phyloP scores from a whole-genome alignment of 2,329 filamentous ascomycete species.

The Fusarium phyllophilum region DNA sequence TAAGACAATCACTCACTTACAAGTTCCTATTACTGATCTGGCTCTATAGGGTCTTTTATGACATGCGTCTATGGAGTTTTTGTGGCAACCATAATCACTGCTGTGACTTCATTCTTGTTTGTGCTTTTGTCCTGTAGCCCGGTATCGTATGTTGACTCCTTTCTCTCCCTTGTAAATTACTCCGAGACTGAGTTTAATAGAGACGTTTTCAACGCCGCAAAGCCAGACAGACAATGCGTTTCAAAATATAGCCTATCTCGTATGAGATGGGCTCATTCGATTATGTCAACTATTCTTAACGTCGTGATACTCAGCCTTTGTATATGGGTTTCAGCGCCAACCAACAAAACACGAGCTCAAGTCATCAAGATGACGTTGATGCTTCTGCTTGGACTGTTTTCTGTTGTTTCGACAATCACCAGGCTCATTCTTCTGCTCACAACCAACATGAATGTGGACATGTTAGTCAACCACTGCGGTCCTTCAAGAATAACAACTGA shows the following conservation, averaged over 20 bases:
- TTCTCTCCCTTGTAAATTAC: not conserved
- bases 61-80: conserved; percentile 23
- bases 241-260: conserved; percentile 25
- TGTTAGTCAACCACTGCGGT: conserved; percentile 42
- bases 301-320: conserved; percentile 49
- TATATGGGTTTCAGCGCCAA: conserved; percentile 50
- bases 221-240: conserved; percentile 28
- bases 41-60: conserved; percentile 21
- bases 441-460: conserved; percentile 44
- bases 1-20: not conserved
- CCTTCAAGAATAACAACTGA: not conserved
- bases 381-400: conserved; percentile 52
- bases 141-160: conserved; percentile 18
- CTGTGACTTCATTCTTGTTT: conserved; percentile 35
- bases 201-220: conserved; percentile 34
- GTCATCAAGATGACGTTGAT: conserved; percentile 50
- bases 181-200: not conserved
- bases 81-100: conserved; percentile 14
- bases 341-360: conserved; percentile 49
- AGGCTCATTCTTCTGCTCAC: conserved; percentile 51
- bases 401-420: conserved; percentile 51
- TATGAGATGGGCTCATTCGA: conserved; percentile 51
- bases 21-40: not conserved
- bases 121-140: conserved; percentile 36
- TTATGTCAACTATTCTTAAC: conserved; percentile 49